These are phyloP conservation scores for Pelargonium australe DNA, from an alignment of 441 rosid species.

Conservation along the genomic window DNA sequence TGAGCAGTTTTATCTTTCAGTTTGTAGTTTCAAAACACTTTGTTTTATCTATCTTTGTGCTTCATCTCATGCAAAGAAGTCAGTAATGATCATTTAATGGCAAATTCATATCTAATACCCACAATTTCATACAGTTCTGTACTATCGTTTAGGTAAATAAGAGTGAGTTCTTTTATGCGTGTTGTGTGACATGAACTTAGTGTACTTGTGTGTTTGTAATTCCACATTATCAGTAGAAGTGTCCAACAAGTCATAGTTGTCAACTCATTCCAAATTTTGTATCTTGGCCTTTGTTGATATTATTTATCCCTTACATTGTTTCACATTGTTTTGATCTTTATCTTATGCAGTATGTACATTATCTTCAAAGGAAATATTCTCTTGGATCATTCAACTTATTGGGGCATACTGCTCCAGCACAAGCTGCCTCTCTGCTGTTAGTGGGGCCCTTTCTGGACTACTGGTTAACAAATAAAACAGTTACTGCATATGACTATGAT, in stretches of 20 bases:
- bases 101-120: not conserved
- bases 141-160: not conserved
- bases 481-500: conserved; percentile 48
- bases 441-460: conserved; percentile 69
- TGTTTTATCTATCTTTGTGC: not conserved
- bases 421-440: conserved; percentile 57
- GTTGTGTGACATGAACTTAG: not conserved
- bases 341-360: conserved; percentile 58
- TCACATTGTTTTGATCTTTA: not conserved
- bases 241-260: too few species aligned
- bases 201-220: not conserved
- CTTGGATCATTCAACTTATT: conserved; percentile 63
- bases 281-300: too few species aligned
- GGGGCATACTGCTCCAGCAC: conserved; percentile 81
- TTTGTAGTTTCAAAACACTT: not conserved
- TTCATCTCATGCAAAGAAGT: not conserved
- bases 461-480: conserved; percentile 58
- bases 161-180: not conserved
- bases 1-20: not conserved
- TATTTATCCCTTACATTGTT: too few species aligned
- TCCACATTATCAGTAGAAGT: too few species aligned
- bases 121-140: not conserved
- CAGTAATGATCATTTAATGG: not conserved
- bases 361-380: conserved; percentile 57
- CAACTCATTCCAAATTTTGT: too few species aligned